These are phyloP conservation scores for Rugonectria rugulosa DNA, from an alignment of 2,329 filamentous ascomycete species.

Conservation along the genomic window DNA sequence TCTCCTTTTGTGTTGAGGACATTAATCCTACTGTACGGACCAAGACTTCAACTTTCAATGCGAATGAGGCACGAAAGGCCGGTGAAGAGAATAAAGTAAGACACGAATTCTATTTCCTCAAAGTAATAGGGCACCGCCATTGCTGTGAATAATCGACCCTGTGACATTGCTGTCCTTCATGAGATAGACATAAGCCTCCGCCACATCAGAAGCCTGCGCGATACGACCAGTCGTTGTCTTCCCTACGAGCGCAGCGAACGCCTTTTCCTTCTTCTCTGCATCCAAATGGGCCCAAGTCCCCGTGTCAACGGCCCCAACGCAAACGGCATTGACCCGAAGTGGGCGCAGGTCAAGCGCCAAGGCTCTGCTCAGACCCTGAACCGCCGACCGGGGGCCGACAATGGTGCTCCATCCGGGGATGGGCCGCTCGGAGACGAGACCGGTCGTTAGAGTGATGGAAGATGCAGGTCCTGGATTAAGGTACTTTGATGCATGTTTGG, in stretches of 20 bases:
- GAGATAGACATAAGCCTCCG: constrained; percentile 32
- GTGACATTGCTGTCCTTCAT: constrained; percentile 35
- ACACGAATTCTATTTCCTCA: no score
- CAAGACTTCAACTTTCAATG: no score
- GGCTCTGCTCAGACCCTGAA: not conserved
- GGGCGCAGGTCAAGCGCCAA: not conserved
- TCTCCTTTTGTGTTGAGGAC: no score
- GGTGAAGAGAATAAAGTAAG: no score
- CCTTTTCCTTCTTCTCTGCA: not conserved
- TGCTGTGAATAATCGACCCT: constrained; percentile 11
- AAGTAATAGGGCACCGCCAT: no score
- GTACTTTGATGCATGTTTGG: not conserved
- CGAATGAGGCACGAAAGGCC: no score
- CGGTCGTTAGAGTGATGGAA: not conserved
- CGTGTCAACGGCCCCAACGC: not conserved
- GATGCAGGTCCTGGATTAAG: not conserved
- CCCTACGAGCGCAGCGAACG: not conserved
- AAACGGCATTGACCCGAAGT: not conserved
- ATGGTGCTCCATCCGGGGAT: not conserved
- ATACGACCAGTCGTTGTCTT: constrained; percentile 14
- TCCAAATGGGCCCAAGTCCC: no score
- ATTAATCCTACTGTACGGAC: no score
- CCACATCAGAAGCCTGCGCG: constrained; percentile 29
- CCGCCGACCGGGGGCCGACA: constrained; percentile 39
- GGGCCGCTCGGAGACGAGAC: not conserved